Conservation (phyloP, 257 asterid genomes). For the Henckelia pumila region DNA sequence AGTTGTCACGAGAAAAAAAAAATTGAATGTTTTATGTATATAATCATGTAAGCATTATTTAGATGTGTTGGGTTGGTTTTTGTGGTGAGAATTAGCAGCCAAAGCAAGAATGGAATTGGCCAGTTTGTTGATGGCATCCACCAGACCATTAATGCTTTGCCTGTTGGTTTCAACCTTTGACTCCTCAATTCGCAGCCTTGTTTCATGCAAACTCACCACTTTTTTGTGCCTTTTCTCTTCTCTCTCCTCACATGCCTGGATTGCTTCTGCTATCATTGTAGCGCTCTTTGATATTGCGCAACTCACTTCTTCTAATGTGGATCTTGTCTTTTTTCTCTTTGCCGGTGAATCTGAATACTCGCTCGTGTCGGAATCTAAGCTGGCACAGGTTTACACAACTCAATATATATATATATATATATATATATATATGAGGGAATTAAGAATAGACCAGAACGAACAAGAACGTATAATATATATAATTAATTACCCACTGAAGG, state of each 20-base stretch:
- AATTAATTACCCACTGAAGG: constrained; percentile 50
- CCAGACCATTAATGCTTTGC: constrained; percentile 73
- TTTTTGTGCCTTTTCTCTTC: constrained; percentile 72
- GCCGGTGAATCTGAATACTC: constrained; percentile 30
- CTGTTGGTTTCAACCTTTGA: constrained; percentile 72
- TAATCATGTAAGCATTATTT: constrained; percentile 1
- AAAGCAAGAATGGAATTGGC: constrained; percentile 73
- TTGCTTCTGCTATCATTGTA: constrained; percentile 61
- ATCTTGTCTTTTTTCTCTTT: constrained; percentile 19
- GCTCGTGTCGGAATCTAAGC: constrained; percentile 29
- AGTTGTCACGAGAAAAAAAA: no score
- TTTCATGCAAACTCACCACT: constrained; percentile 61
- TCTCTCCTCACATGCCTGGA: constrained; percentile 64
- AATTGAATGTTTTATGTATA: not conserved
- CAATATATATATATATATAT: no score
- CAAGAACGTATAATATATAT: no score
- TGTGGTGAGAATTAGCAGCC: constrained; percentile 40
- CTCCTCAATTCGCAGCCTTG: constrained; percentile 70
- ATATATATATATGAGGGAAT: no score
- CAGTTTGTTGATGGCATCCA: constrained; percentile 79
- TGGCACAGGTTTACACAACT: not conserved
- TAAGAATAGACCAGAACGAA: no score
- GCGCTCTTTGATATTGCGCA: constrained; percentile 60
- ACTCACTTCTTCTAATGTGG: constrained; percentile 46
- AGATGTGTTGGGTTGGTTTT: constrained; percentile 19